A percentile compares a stretch with the other conserved stretches of the same genome.
Conservation (phyloP, 148 eudicot genomes). For the Rhododendron ferrugineum region DNA sequence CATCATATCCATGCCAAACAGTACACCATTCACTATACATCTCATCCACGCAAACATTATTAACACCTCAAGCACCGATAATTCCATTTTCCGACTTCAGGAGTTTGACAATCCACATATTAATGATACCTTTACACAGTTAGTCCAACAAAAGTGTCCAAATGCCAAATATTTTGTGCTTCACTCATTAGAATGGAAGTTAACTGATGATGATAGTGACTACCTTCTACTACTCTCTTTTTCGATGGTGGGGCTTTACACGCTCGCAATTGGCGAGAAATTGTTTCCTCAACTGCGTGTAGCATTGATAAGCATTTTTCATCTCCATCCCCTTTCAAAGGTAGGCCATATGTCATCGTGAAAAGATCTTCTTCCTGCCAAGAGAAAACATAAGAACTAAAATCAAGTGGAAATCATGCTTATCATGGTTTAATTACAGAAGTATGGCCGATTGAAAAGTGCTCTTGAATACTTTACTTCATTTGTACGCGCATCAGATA, state of each 20-base stretch:
- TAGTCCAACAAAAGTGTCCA: not conserved
- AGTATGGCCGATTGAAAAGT: slow-evolving; percentile 17
- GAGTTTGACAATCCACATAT: not conserved
- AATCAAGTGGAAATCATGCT: slow-evolving; percentile 1
- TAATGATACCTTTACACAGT: not conserved
- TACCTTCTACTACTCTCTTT: slow-evolving; percentile 76
- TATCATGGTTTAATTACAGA: not conserved
- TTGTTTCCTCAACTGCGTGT: slow-evolving; percentile 89
- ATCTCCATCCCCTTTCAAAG: slow-evolving; percentile 79
- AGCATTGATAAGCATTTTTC: slow-evolving; percentile 72
- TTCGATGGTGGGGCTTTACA: slow-evolving; percentile 68
- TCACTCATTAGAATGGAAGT: not conserved
- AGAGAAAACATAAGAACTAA: slow-evolving; percentile 16
- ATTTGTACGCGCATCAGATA: slow-evolving; percentile 91
- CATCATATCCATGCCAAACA: not conserved
- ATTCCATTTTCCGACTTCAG: not conserved
- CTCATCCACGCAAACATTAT: not conserved
- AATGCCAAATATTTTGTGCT: not conserved
- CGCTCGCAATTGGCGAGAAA: slow-evolving; percentile 85
- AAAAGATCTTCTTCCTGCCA: slow-evolving; percentile 90
- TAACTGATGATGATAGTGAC: not conserved
- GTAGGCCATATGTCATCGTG: slow-evolving; percentile 83
- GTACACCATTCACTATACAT: not conserved
- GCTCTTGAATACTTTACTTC: slow-evolving; percentile 77
- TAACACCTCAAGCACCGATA: not conserved